Base-by-base conservation (phyloP, 2,329 filamentous ascomycete species). In the Scedosporium boydii region DNA sequence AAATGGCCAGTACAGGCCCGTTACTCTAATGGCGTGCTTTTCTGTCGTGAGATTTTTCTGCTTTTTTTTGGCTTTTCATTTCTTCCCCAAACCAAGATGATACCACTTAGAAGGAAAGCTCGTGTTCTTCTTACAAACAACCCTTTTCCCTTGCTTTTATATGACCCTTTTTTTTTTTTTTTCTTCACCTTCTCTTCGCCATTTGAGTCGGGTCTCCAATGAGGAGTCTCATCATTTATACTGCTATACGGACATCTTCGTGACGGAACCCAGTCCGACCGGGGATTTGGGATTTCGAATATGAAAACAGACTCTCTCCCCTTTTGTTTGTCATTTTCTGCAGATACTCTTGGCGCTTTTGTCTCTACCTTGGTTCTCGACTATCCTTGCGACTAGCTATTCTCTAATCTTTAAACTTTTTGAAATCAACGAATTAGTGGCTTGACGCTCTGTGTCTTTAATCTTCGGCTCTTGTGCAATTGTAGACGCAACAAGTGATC, bases 31-130 rank as follows among this genome's bases (percentile, higher is more conserved):
- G 53, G 16, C 55, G 26, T 56, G 23, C 59, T 56, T 23, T 60
- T 18, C 42, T 46, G 16, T 61, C 46, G 55, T 46, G 23, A 34
- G 23, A 46, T 16, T 46, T 42, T 26, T 29, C 61, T 34, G 6
- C 44, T 34, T 38, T 55, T 67, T 3, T 23, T n/a, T n/a, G n/a
- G 62, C 53, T 48, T 62, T 63, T 65, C 53, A 29, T 63, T 63
- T 64, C 62, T 66, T 60, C 42, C 65, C 62, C 58, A 48, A 58
- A 65, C 60, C 46, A 62, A 65, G 63, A 66, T 66, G 65, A 66
- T 67, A 67, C 65, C 65, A 67, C 61, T 38, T 67, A 66, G 65
- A 67, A 64, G 61, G 65, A 56, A 63, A 60, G 57, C 38, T 34
- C 9, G 9, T 65, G 58, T 58, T 58, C 58, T 61, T 62, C 18